Conservation (phyloP, 306 rosid genomes). For the Malus domestica region ASM211411v1 NC_041805.1:24828501-24829000, state of each 20-base stretch:
- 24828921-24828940: background rate
- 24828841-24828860: background rate
- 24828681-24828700: background rate
- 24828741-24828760: background rate
- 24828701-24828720: background rate
- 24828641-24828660: conserved; percentile 36
- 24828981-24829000: background rate
- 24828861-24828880: background rate
- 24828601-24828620: conserved; percentile 19
- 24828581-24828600: conserved; percentile 19
- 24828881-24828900: background rate
- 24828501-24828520: conserved; percentile 3
- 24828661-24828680: background rate
- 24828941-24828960: background rate
- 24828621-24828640: conserved; percentile 37
- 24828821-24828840: background rate
- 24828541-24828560: conserved; percentile 13
- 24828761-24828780: background rate
- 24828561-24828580: background rate
- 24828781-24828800: background rate
- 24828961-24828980: background rate
- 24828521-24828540: conserved; percentile 14
- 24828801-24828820: background rate
- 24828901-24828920: background rate
- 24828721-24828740: background rate